Evolutionary conservation across 31 red algal species (phyloP).

Genomic region (Endocladia muricata): DNA sequence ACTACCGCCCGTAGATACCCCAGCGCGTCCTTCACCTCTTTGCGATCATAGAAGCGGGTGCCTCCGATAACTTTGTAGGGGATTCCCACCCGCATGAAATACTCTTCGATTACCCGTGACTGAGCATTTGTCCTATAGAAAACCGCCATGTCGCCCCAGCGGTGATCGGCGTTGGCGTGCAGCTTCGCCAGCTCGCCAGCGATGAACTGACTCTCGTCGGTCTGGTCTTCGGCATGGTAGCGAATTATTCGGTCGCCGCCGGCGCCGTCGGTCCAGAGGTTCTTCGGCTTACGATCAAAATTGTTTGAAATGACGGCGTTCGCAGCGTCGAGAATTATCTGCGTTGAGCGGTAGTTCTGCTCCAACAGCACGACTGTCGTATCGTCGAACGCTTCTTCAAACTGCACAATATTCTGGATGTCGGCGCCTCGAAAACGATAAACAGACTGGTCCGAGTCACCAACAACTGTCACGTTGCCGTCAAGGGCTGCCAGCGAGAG

Average conservation of each 20-base stretch:
- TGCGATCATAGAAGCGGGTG: constrained; percentile 40
- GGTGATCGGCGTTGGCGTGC: neutral
- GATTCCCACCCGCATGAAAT: neutral
- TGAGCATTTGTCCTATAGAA: constrained; percentile 31
- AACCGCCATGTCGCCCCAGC: constrained; percentile 4
- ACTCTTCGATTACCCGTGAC: constrained; percentile 27
- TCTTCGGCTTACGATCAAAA: neutral
- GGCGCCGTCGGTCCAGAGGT: neutral
- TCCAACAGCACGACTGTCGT: neutral
- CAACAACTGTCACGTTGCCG: neutral
- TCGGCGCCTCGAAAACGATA: constrained; percentile 50
- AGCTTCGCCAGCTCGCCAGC: neutral
- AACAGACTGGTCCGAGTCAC: constrained; percentile 20
- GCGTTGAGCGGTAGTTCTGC: constrained; percentile 40
- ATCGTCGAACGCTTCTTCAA: neutral
- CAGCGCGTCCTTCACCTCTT: constrained; percentile 13
- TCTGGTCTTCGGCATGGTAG: neutral
- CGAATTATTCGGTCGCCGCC: neutral
- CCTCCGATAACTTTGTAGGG: constrained; percentile 33
- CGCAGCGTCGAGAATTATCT: neutral
- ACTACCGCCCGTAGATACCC: neutral
- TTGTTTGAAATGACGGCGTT: neutral
- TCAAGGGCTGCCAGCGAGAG: constrained; percentile 1
- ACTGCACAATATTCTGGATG: neutral
- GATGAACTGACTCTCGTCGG: constrained; percentile 7